Conservation (phyloP, 805 yeast species). For the Barnettozyma sucrosica region DNA sequence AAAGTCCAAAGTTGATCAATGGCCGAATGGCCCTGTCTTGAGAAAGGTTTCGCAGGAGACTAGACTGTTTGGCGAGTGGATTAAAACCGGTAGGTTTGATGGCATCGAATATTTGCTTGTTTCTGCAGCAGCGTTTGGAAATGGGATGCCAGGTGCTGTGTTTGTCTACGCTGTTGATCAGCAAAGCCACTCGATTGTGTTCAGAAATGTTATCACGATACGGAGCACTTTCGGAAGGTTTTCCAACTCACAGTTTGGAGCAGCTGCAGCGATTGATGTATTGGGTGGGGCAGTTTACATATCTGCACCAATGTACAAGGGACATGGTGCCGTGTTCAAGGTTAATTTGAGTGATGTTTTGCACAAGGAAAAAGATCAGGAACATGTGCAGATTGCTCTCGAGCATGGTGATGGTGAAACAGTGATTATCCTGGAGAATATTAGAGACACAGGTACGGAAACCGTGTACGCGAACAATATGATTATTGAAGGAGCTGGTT, state of each 20-base stretch:
- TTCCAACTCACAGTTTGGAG: constrained; percentile 16
- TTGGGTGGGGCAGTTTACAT: constrained; percentile 26
- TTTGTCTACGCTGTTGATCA: constrained; percentile 25
- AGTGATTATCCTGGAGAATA: background rate
- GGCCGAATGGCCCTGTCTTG: background rate
- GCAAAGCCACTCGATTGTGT: background rate
- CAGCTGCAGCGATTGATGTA: constrained; percentile 9
- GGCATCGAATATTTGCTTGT: constrained; percentile 13
- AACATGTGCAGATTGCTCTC: background rate
- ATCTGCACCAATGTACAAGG: constrained; percentile 45
- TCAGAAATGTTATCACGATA: background rate
- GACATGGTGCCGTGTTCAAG: constrained; percentile 39
- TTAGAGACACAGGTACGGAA: background rate
- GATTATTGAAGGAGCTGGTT: constrained; percentile 21
- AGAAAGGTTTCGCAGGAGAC: constrained; percentile 12
- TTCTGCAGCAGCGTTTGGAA: constrained; percentile 13
- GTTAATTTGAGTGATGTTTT: constrained; percentile 24
- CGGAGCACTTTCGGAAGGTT: constrained; percentile 6
- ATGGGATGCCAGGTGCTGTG: constrained; percentile 38
- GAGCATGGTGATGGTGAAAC: background rate
- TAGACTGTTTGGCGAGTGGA: constrained; percentile 18
- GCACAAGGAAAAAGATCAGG: constrained; percentile 8
- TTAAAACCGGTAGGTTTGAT: constrained; percentile 12
- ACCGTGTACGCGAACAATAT: background rate
- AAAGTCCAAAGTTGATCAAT: constrained; percentile 8